Evolutionary conservation across 257 asterid species (phyloP), one percentile per base, ranked within the genome.

Genomic region (Scutellaria galericulata): DNA sequence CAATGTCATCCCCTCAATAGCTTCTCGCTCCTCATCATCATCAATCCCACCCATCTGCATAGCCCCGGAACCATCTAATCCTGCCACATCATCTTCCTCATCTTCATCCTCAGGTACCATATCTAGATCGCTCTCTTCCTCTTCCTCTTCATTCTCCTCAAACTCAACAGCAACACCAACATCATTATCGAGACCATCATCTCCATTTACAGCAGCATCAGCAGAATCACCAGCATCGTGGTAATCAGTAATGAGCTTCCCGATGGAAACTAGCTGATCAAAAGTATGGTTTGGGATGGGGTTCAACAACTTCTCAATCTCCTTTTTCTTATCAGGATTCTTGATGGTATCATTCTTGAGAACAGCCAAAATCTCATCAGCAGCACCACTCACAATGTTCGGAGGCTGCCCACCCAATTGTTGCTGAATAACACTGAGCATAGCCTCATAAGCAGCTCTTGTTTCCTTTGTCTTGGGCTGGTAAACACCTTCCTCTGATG

Each of bases 11-110:
- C 90, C 90, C 67, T 81, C 90, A 70, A 79, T 82, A 51, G 84
- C 84, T 10, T 83, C 90, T 47, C 60, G 83, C 48, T 81, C 83
- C 31, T 85, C 88, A 4, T 82, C 89, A 42, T 86, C 90, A 74
- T 86, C 90, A 60, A 83, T 83, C 62, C 88, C 86, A 18, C 90
- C 88, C 90, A 86, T 86, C 85, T 86, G 90, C 90, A 85, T 85
- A 75, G 80, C 90, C 54, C 80, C 79, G 10, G 83, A 74, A 65
- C 84, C 82, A 59, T 58, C 71, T 24, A 46, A 69, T 66, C 74
- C 83, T 3, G 78, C 4, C 61, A 76, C 67, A 47, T 83, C 90
- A 79, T 83, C 90, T 0, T 86, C 90, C 0, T 86, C 90, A 58
- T 81, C 90, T 12, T 86, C 90, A 31, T 85, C 86, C 77, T 85